These are phyloP conservation scores for Furcasterigmium sp. DNA, from an alignment of 2,329 filamentous ascomycete species.

Conservation along the genomic window DNA sequence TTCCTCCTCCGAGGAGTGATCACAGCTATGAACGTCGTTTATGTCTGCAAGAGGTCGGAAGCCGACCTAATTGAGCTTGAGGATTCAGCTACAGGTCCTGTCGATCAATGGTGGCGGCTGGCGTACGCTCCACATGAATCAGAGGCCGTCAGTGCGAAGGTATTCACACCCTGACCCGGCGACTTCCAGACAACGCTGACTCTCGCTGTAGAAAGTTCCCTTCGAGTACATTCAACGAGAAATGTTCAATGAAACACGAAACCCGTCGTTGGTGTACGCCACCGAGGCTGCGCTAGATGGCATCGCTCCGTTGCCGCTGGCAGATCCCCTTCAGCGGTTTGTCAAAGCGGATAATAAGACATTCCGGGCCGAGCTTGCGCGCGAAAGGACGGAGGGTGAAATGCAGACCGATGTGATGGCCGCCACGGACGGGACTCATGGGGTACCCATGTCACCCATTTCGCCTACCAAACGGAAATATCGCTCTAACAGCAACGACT, in stretches of 20 bases:
- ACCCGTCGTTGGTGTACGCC: constrained; percentile 47
- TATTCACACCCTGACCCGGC: constrained; percentile 20
- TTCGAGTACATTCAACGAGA: constrained; percentile 38
- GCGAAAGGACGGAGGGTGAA: constrained; percentile 23
- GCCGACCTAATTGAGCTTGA: constrained; percentile 36
- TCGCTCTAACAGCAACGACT: constrained; percentile 38
- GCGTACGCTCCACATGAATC: constrained; percentile 32
- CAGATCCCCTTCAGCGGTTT: constrained; percentile 37
- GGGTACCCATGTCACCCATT: constrained; percentile 8
- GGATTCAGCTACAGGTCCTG: constrained; percentile 15
- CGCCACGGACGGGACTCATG: background rate
- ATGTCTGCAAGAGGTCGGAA: constrained; percentile 41
- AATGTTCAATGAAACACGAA: constrained; percentile 42
- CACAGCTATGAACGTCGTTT: constrained; percentile 39
- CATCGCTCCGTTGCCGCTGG: constrained; percentile 26
- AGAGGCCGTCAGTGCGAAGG: constrained; percentile 43
- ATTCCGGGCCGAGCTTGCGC: constrained; percentile 44
- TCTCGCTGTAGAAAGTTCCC: constrained; percentile 36
- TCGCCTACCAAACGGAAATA: constrained; percentile 42
- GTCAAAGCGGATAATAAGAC: constrained; percentile 44
- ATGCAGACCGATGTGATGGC: background rate
- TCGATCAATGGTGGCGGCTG: constrained; percentile 54
- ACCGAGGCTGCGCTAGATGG: constrained; percentile 39
- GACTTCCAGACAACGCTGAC: constrained; percentile 10
- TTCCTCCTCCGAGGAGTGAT: constrained; percentile 49